Base-by-base conservation (phyloP, 2,329 filamentous ascomycete species). In the Xylariaceae sp. region DNA sequence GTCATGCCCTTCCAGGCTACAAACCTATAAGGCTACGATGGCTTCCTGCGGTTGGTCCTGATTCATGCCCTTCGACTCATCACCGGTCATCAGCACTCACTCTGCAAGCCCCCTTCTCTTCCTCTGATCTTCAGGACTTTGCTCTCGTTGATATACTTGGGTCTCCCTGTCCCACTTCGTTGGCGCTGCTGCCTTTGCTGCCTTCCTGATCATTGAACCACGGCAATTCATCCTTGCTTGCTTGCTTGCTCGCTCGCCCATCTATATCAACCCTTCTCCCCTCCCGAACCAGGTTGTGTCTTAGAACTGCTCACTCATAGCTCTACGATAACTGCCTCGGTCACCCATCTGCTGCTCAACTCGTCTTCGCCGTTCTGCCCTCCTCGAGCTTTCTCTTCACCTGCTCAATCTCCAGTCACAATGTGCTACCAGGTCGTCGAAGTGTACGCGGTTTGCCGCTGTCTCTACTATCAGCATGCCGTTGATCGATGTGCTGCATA, bases 391-490 rank as follows among this genome's bases (percentile, higher is more conserved):
- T 58, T 60, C 55, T 53, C 54, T 44, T 55, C 56, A 70, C 73
- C 80, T 11, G 18, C 45, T 44, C 49, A 51, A 59, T 11, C 17
- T 51, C 7, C 58, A 52, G 47, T 13, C 57, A 66, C 42, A 62
- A 96, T 96, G 92, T 96, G 92, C 72, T 92, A 90, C 71, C 89
- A 92, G 76, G 77, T 96, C 63, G 80, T 93, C 68, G 92, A 96
- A 75, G 82, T 90, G 60, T 96, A 92, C 79, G 87, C 91, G 57
- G 89, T 88, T 58, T 96, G 92, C 81, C 84, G 86, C 64, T 96
- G 92, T 76, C 81, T 93, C 68, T 95, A 96, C 80, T 90, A 93
- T 79, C 82, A 88, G 70, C 92, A 96, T 73, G 86, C 89, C 52
- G 82, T 96, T 68, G 92, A 96, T 71, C 88, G 89, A 62, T 96